Evolutionary conservation across 192 early-diverging fungal genomes (phyloP).

Genomic region (Glomus cerebriforme): DNA sequence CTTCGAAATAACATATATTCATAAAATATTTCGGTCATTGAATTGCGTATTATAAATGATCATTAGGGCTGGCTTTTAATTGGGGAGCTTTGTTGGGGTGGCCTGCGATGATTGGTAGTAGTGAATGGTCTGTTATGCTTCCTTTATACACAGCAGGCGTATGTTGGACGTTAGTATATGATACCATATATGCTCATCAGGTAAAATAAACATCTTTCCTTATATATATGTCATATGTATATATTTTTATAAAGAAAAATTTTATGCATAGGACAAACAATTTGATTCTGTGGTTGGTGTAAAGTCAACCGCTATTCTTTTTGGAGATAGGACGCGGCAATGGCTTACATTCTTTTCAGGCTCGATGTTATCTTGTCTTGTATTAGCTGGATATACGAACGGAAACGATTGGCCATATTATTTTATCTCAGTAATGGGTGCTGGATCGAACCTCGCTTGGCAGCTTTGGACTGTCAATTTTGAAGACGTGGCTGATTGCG

Average conservation of each 20-base stretch:
- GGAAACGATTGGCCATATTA: conserved; percentile 76
- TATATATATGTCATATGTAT: background rate
- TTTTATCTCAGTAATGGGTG: conserved; percentile 68
- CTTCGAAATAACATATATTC: background rate
- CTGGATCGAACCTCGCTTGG: conserved; percentile 79
- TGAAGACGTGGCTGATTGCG: conserved; percentile 63
- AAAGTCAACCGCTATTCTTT: conserved; percentile 89
- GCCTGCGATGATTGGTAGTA: conserved; percentile 71
- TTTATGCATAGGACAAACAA: conserved; percentile 66
- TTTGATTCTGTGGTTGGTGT: conserved; percentile 86
- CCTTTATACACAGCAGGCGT: conserved; percentile 87
- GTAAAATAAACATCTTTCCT: conserved; percentile 31
- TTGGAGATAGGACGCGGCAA: conserved; percentile 70
- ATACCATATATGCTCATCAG: conserved; percentile 97
- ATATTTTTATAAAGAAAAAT: background rate
- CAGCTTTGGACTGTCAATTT: conserved; percentile 75
- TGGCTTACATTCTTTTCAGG: conserved; percentile 75
- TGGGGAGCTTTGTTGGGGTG: conserved; percentile 92
- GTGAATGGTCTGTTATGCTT: conserved; percentile 69
- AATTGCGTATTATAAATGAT: background rate
- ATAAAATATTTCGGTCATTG: background rate
- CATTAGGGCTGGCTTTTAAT: conserved; percentile 79
- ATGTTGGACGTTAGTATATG: conserved; percentile 94
- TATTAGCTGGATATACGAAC: conserved; percentile 79
- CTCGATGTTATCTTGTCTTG: conserved; percentile 64